Conservation (phyloP, 2,329 filamentous ascomycete genomes). For the Penicillium thymicola region DNA sequence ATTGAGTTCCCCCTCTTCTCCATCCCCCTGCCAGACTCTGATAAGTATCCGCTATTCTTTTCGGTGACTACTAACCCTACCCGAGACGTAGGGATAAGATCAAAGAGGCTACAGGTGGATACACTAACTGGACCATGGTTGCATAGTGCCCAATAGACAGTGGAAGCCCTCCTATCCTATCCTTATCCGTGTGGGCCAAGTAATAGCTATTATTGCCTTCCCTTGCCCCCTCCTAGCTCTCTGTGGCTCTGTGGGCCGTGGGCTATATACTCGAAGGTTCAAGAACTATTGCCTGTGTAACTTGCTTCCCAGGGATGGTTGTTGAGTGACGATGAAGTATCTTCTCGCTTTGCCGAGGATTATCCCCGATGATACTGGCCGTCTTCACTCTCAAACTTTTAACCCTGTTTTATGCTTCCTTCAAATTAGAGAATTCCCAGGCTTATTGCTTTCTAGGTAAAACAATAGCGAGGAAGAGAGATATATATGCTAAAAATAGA, state of each 20-base stretch:
- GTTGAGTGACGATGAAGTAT: neutral
- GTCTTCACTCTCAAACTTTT: neutral
- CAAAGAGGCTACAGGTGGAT: neutral
- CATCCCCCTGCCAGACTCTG: neutral
- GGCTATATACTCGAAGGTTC: neutral
- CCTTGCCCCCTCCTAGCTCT: neutral
- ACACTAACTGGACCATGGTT: neutral
- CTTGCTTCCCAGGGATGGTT: neutral
- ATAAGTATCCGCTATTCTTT: neutral
- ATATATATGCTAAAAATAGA: neutral
- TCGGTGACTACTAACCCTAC: neutral
- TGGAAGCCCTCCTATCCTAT: neutral
- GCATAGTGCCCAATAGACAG: neutral
- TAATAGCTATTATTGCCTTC: neutral
- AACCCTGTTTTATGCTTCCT: neutral
- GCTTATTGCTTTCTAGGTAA: neutral
- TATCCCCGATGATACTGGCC: neutral
- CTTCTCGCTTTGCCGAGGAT: neutral
- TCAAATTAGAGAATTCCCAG: neutral
- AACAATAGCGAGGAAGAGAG: neutral
- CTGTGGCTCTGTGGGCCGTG: neutral
- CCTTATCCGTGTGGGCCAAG: neutral
- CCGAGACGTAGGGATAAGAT: neutral
- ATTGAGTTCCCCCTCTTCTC: neutral
- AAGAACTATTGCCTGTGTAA: neutral